Evolutionary conservation across 306 rosid genomes (phyloP), one percentile per base, ranked within the genome.

Genomic region (Begonia masoniana): DNA sequence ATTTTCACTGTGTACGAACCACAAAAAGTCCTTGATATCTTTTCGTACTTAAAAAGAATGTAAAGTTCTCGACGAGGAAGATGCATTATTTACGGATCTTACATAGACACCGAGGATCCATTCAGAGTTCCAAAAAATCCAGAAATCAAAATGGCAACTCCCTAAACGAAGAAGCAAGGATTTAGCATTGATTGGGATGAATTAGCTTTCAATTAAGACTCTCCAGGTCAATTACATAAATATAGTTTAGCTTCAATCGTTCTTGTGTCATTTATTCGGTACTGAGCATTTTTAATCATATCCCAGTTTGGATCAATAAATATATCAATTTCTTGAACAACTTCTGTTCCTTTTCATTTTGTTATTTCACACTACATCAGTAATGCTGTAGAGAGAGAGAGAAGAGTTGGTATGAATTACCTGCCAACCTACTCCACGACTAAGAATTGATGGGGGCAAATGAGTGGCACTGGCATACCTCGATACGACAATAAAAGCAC

Each of bases 341-440:
- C 7, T 4, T 31, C 39, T 31, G 39, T 31, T 31, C 39, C 8
- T 31, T 31, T 31, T 31, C 39, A 31, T 31, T 31, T 31, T 31
- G 39, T 6, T 31, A 31, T 31, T 31, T 31, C n/a, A 31, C 39
- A 31, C 5, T 31, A 31, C 39, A 31, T 31, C 39, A 31, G 39
- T 7, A 31, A 7, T 31, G 39, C 39, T 31, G 24, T 2, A 21
- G 24, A 21, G 24, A 21, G 24, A 21, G 24, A 5, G 39, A 31
- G 39, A 31, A 3, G 52, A 50, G 16, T 10, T 41, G 11, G 52
- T 14, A 15, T 61, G 35, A 11, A 23, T 58, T 73, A 91, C 97
- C 97, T 91, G 97, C 97, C 97, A 91, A 65, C 97, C 97, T 54
- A 91, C 63, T 14, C 96, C 97, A 49, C 97, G 92, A 54, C 97